Evolutionary conservation across 2,329 filamentous ascomycete species (phyloP).

Genomic region (Chaetomiaceae sp.): DNA sequence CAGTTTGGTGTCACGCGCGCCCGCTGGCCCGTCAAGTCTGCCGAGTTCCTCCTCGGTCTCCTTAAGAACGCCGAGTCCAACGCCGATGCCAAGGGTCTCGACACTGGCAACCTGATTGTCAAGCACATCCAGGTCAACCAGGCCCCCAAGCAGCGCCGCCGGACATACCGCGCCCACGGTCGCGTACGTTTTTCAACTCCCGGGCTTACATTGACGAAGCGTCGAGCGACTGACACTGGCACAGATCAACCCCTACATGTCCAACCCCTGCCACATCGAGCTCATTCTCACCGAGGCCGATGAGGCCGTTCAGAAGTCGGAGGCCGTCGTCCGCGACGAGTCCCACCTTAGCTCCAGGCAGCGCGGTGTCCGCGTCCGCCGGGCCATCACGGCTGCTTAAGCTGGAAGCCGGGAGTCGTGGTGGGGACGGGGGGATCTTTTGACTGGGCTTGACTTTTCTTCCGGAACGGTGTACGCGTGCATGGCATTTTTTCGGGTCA

Average conservation of each 20-base stretch:
- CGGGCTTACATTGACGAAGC: background rate
- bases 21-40: constrained; percentile 99
- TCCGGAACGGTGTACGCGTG: constrained; percentile 33
- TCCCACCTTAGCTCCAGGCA: constrained; percentile 81
- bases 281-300: constrained; percentile 97
- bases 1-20: constrained; percentile 96
- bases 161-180: constrained; percentile 99
- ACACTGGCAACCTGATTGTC: constrained; percentile 94
- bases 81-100: constrained; percentile 92
- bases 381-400: constrained; percentile 61
- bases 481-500: constrained; percentile 34
- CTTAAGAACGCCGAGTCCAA: constrained; percentile 98
- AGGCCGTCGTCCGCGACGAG: constrained; percentile 58
- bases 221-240: constrained; percentile 25
- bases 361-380: constrained; percentile 65
- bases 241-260: constrained; percentile 99
- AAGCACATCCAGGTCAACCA: constrained; percentile 99
- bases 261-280: constrained; percentile 99
- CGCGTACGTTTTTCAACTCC: constrained; percentile 65
- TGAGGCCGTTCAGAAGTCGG: constrained; percentile 90
- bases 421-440: constrained; percentile 34
- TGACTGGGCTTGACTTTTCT: constrained; percentile 33
- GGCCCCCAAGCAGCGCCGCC: constrained; percentile 97
- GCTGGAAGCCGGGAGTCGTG: constrained; percentile 22
- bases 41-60: constrained; percentile 94